A percentile compares a stretch with the other conserved stretches of the same genome.
Evolutionary conservation across 192 early-diverging fungal genomes (phyloP).

Genomic region (Mortierella hygrophila): DNA sequence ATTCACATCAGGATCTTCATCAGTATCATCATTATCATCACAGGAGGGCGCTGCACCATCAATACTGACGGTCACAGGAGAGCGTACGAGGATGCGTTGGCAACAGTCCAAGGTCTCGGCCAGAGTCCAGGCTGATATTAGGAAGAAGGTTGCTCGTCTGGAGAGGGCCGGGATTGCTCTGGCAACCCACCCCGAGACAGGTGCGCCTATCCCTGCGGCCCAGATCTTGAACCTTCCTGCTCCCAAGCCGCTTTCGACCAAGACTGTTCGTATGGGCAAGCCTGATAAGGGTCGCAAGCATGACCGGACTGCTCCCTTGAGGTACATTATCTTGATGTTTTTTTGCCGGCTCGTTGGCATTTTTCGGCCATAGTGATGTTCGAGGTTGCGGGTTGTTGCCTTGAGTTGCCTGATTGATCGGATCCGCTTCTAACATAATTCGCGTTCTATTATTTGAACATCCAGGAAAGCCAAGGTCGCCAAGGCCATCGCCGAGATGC

Average conservation of each 20-base stretch:
- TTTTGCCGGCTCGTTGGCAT: neutral
- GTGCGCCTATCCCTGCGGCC: constrained; percentile 34
- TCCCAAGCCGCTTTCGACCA: constrained; percentile 34
- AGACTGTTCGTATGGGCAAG: constrained; percentile 55
- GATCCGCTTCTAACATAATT: neutral
- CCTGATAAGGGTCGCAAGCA: constrained; percentile 58
- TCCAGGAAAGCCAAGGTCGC: constrained; percentile 54
- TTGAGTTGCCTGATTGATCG: neutral
- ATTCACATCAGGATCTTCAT: constrained; percentile 6
- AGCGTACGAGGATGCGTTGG: constrained; percentile 53
- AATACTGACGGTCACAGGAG: constrained; percentile 50
- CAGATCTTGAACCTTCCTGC: constrained; percentile 47
- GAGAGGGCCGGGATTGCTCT: constrained; percentile 42
- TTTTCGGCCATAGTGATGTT: neutral
- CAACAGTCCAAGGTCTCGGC: constrained; percentile 50
- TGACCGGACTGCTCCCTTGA: constrained; percentile 51
- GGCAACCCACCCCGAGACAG: constrained; percentile 49
- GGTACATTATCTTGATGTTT: constrained; percentile 18
- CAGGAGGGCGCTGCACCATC: constrained; percentile 31
- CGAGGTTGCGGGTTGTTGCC: too few species aligned
- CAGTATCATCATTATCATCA: constrained; percentile 11
- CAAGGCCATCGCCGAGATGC: constrained; percentile 62
- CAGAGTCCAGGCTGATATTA: constrained; percentile 43
- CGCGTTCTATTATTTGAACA: neutral
- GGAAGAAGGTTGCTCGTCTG: constrained; percentile 48